Percentiles rank a stretch among this genome's conserved stretches.
phyloP scores from a whole-genome alignment of 768 basidiomycete species.

The Omphalotus guepiniiformis region DNA sequence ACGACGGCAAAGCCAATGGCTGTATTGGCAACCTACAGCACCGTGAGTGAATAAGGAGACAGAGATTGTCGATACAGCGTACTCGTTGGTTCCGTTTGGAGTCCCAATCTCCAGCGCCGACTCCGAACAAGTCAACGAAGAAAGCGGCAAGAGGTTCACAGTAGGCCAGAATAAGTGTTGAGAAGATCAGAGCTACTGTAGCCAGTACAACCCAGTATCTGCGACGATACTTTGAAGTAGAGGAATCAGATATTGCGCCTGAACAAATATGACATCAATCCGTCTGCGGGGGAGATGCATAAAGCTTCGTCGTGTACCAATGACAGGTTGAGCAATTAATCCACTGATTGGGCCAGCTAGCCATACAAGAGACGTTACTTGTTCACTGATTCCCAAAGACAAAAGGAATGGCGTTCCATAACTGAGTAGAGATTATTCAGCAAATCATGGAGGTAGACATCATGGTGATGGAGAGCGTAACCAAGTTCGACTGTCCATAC shows the following conservation, averaged over 20 bases:
- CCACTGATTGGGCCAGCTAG: slow-evolving; percentile 93
- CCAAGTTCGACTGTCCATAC: slow-evolving; percentile 96
- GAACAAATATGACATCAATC: slow-evolving; percentile 1
- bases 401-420: slow-evolving; percentile 95
- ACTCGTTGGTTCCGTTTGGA: slow-evolving; percentile 64
- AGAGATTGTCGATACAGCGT: slow-evolving; percentile 16
- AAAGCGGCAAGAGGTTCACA: slow-evolving; percentile 69
- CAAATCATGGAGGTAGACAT: slow-evolving; percentile 6
- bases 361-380: slow-evolving; percentile 94
- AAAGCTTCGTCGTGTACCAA: slow-evolving; percentile 55
- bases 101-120: slow-evolving; percentile 85
- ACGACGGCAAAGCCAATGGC: slow-evolving; percentile 85
- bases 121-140: slow-evolving; percentile 72
- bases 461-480: slow-evolving; percentile 42
- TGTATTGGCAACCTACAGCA: slow-evolving; percentile 52
- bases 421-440: slow-evolving; percentile 36
- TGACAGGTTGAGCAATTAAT: slow-evolving; percentile 93
- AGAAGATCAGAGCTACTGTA: slow-evolving; percentile 72
- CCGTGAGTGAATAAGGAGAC: neutral
- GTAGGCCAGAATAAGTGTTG: slow-evolving; percentile 79
- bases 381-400: slow-evolving; percentile 75
- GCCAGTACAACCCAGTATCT: slow-evolving; percentile 93
- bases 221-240: slow-evolving; percentile 83
- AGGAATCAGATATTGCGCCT: slow-evolving; percentile 96
- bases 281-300: neutral